phyloP scores from a whole-genome alignment of 2,329 filamentous ascomycete species.

The Trichoderma cornu-damae region DNA sequence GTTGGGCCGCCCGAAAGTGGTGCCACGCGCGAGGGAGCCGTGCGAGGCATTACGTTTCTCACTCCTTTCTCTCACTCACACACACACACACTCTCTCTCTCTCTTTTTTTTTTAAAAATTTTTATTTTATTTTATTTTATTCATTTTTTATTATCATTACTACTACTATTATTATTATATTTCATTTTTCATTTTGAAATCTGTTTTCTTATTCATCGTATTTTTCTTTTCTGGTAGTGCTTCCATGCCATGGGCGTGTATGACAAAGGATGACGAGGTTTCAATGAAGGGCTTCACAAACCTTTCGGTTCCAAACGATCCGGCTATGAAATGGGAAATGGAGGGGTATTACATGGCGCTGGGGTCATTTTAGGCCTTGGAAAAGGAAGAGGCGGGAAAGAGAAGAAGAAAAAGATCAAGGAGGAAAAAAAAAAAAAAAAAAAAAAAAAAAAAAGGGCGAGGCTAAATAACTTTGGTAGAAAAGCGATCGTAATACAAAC shows the following conservation, averaged over 20 bases:
- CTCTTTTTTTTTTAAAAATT: background rate
- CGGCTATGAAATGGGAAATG: background rate
- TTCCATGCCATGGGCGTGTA: background rate
- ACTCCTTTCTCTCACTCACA: too few relatives aligned
- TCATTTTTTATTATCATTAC: too few relatives aligned
- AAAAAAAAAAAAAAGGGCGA: background rate
- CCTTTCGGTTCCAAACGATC: background rate
- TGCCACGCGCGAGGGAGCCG: background rate
- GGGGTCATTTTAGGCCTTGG: background rate
- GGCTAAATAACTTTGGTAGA: background rate
- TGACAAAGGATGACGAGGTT: conserved; percentile 14
- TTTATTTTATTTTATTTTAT: too few relatives aligned
- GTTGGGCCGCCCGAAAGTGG: background rate
- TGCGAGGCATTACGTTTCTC: background rate
- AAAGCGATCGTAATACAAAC: background rate
- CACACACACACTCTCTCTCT: too few relatives aligned
- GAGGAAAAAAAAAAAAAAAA: background rate
- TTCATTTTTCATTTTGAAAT: too few relatives aligned
- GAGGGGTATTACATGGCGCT: background rate
- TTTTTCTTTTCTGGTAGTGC: background rate
- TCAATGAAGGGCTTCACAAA: background rate
- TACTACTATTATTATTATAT: too few relatives aligned
- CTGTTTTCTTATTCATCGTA: too few relatives aligned
- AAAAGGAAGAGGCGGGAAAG: background rate
- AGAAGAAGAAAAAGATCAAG: background rate